phyloP scores from a whole-genome alignment of 495 filamentous ascomycete genomes.

The Podospora pseudocomata region DNA sequence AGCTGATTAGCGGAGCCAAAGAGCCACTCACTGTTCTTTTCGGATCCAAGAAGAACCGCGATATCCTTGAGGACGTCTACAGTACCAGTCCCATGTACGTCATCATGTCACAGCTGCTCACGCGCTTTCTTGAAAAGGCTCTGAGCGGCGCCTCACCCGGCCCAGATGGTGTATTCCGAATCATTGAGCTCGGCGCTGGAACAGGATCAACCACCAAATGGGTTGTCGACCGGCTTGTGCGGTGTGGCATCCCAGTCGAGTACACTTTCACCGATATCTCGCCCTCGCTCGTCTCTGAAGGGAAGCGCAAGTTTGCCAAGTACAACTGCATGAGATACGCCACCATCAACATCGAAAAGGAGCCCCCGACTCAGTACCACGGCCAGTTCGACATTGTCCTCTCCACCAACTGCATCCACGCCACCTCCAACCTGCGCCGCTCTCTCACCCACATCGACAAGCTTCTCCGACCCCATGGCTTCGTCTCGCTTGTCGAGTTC shows the following conservation, averaged over 20 bases:
- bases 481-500: constrained; percentile 37
- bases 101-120: neutral
- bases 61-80: constrained; percentile 14
- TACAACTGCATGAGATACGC: constrained; percentile 40
- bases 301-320: constrained; percentile 40
- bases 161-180: constrained; percentile 16
- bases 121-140: neutral
- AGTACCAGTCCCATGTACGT: constrained; percentile 10
- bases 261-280: constrained; percentile 57
- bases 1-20: constrained; percentile 11
- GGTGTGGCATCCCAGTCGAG: neutral
- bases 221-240: neutral
- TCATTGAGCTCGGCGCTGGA: constrained; percentile 53
- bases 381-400: constrained; percentile 52
- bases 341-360: constrained; percentile 45
- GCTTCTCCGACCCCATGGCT: constrained; percentile 39
- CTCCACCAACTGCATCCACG: constrained; percentile 49
- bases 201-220: constrained; percentile 47
- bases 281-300: constrained; percentile 46
- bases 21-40: constrained; percentile 19
- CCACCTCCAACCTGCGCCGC: constrained; percentile 32
- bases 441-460: constrained; percentile 31
- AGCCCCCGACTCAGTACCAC: constrained; percentile 42
- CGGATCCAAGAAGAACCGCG: neutral
- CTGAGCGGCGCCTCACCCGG: neutral